phyloP scores from a whole-genome alignment of 257 asterid genomes.

The Lavandula angustifolia region DNA sequence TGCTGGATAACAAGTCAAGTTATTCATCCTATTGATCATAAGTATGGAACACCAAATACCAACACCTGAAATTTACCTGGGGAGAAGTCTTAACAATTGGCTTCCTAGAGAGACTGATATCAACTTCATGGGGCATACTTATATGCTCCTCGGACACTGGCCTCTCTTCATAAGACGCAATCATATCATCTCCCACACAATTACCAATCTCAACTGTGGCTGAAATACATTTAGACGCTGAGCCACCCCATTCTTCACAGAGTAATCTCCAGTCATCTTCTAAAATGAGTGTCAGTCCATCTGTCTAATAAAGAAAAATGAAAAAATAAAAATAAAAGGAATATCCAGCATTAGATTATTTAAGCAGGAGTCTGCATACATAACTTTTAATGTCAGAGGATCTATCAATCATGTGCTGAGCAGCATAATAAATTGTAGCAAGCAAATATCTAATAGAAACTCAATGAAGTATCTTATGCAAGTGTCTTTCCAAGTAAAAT shows the following conservation, averaged over 20 bases:
- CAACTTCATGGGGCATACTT: slow-evolving; percentile 45
- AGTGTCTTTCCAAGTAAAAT: slow-evolving; percentile 8
- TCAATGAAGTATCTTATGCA: slow-evolving; percentile 14
- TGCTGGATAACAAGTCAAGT: slow-evolving; percentile 11
- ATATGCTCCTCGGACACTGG: slow-evolving; percentile 54
- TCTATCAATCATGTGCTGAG: background rate
- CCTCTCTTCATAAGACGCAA: slow-evolving; percentile 48
- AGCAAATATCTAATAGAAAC: slow-evolving; percentile 26
- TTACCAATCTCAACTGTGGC: slow-evolving; percentile 60
- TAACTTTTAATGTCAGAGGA: slow-evolving; percentile 16
- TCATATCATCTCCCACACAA: slow-evolving; percentile 44
- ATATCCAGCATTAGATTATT: slow-evolving; percentile 29
- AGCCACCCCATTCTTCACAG: slow-evolving; percentile 92
- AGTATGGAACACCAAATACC: slow-evolving; percentile 18
- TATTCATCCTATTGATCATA: slow-evolving; percentile 33
- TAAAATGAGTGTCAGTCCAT: slow-evolving; percentile 57
- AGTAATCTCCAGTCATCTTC: slow-evolving; percentile 88
- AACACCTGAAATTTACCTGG: slow-evolving; percentile 56
- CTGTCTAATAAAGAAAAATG: slow-evolving; percentile 54
- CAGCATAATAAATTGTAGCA: slow-evolving; percentile 23
- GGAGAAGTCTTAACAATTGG: slow-evolving; percentile 69
- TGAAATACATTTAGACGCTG: slow-evolving; percentile 55
- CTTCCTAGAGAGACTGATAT: slow-evolving; percentile 40
- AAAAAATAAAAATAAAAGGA: slow-evolving; percentile 6
- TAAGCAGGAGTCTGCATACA: slow-evolving; percentile 26